Percentiles rank a stretch among this genome's conserved stretches.
Conservation (phyloP, 768 basidiomycete genomes). For the Tricholoma hemisulphureum region DNA sequence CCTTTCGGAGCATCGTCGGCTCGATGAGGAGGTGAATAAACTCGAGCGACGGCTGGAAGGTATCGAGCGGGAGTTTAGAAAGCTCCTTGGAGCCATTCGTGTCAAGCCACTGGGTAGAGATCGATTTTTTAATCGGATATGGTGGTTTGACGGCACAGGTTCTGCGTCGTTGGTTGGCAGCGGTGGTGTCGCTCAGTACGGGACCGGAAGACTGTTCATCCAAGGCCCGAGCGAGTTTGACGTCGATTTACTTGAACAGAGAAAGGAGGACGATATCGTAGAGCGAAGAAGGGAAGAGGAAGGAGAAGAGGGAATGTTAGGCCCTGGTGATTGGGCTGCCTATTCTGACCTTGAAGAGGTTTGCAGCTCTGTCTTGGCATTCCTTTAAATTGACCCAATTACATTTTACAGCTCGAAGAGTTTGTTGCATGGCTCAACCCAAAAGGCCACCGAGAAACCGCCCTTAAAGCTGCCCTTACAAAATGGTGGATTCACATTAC, state of each 20-base stretch:
- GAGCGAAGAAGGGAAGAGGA: slow-evolving; percentile 73
- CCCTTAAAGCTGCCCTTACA: slow-evolving; percentile 69
- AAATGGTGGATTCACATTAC: slow-evolving; percentile 86
- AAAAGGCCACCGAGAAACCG: slow-evolving; percentile 86
- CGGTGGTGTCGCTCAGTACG: slow-evolving; percentile 79
- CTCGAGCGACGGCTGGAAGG: slow-evolving; percentile 77
- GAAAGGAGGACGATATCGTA: slow-evolving; percentile 57
- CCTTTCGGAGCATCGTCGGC: slow-evolving; percentile 74
- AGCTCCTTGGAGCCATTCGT: slow-evolving; percentile 79
- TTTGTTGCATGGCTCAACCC: slow-evolving; percentile 88
- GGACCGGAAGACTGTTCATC: slow-evolving; percentile 86
- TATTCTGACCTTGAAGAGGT: slow-evolving; percentile 90
- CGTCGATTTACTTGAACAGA: slow-evolving; percentile 61
- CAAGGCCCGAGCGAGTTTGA: slow-evolving; percentile 91
- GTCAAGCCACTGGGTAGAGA: slow-evolving; percentile 89
- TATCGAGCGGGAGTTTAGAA: slow-evolving; percentile 93
- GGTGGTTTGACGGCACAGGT: slow-evolving; percentile 99
- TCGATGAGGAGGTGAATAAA: slow-evolving; percentile 87
- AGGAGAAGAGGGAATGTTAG: slow-evolving; percentile 70
- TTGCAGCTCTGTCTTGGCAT: slow-evolving; percentile 20
- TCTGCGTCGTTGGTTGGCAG: slow-evolving; percentile 75
- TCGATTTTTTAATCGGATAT: slow-evolving; percentile 91
- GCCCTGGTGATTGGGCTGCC: slow-evolving; percentile 84
- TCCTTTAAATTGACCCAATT: slow-evolving; percentile 8
- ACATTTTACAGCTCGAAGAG: slow-evolving; percentile 66